These are phyloP conservation scores for Rubroboletus pulcherrimus DNA, from an alignment of 768 basidiomycete genomes.

Conservation along the genomic window DNA sequence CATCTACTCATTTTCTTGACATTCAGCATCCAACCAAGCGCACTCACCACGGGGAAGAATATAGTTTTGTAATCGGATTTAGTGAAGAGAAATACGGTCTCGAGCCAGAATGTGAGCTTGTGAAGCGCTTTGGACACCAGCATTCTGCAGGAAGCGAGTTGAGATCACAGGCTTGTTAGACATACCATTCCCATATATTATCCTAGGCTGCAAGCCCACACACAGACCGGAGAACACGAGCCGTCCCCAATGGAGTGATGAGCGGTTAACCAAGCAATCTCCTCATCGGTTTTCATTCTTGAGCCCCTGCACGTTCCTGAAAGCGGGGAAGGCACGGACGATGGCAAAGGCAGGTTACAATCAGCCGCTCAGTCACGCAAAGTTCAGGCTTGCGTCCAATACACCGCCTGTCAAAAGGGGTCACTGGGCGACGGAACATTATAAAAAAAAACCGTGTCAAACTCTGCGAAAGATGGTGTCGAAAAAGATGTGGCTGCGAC, in stretches of 20 bases:
- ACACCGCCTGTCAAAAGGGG: too few species aligned
- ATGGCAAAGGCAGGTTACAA: not conserved
- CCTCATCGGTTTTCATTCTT: too few species aligned
- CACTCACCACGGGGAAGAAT: constrained; percentile 33
- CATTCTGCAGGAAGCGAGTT: not conserved
- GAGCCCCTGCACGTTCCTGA: not conserved
- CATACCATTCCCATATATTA: not conserved
- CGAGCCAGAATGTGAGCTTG: constrained; percentile 12
- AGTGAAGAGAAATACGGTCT: constrained; percentile 34
- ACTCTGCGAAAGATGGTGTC: too few species aligned
- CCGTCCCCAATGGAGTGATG: not conserved
- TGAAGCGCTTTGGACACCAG: not conserved
- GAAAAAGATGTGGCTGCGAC: too few species aligned
- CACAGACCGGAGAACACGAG: not conserved
- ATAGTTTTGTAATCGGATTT: constrained; percentile 34
- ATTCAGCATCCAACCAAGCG: not conserved
- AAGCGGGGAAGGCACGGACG: not conserved
- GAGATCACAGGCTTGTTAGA: not conserved
- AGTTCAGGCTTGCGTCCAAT: too few species aligned
- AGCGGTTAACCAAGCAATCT: not conserved
- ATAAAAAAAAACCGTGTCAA: too few species aligned
- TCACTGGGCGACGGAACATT: too few species aligned
- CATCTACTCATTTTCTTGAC: not conserved
- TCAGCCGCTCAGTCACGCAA: too few species aligned
- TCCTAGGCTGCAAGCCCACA: not conserved